Base-by-base conservation (phyloP, 2,329 filamentous ascomycete species). In the Thelonectria blattea region DNA sequence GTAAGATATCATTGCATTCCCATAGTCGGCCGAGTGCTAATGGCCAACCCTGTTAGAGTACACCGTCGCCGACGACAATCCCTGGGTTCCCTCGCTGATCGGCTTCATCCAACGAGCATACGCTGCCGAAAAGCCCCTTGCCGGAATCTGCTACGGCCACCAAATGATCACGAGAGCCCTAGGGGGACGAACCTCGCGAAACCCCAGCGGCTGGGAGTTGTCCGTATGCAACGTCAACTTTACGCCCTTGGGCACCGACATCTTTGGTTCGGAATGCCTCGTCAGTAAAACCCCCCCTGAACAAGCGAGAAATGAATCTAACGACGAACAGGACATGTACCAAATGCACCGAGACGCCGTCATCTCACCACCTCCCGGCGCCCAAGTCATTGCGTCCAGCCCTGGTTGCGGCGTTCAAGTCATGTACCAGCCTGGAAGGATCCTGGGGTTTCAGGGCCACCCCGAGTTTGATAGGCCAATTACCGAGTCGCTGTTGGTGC, bases 141-240 rank as follows among this genome's bases (percentile, higher is more conserved):
- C 56, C 12, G 63, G 63, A 12, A 53, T 65, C n/a, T 65, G 63
- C 45, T 65, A 65, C 32, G 63, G 63, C 5, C 63, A 65, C 18
- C 63, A 65, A 17, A 65, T 65, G 15, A 65, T 65, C n/a, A 43
- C 63, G 2, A 56, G 63, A 22, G 63, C 63, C n/a, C 50, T 65
- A 3, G 63, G 63, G 1, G 63, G 63, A 14, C 54, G 20, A 24
- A 58, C 56, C 5, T 46, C 27, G 2, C 58, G 54, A 32, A 63
- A 59, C 54, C 58, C 60, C 1, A 34, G 32, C 18, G 63, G 63
- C 0, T 65, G 63, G 63, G 63, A 65, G 37, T 18, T 65, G 10
- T 46, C 55, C 1, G 58, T 65, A 6, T 17, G 56, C 17, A 22
- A 24, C 10, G 18, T 65, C 5, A 22, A 59, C 20, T 39, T 65